Base-by-base conservation (phyloP, 2,329 filamentous ascomycete genomes). In the Herpotrichia juniperi region DNA sequence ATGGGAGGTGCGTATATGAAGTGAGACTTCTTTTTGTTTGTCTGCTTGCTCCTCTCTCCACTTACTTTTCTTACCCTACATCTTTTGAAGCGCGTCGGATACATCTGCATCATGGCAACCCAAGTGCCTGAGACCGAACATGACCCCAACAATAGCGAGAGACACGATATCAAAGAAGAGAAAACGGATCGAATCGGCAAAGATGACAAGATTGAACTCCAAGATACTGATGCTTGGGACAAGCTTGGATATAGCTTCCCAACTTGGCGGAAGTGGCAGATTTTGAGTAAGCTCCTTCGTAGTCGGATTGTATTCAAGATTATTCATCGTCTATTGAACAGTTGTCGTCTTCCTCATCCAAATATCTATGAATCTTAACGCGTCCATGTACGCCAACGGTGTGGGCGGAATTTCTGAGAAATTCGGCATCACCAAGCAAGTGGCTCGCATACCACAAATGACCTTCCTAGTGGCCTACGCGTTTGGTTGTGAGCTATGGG, bases 291-390 rank as follows among this genome's bases (percentile, higher is more conserved):
- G 10, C 6, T 32, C 30, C 7, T 17, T 19, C 34, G 21, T 37
- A 19, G 4, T 14, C 8, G 30, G 8, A 8, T n/a, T n/a, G n/a
- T n/a, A n/a, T n/a, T n/a, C n/a, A n/a, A n/a, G n/a, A 37, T 21
- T 37, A 7, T 21, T 9, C 17, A 5, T 5, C 34, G 4, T 17
- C 4, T 12, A 17, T 11, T n/a, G 4, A 17, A 37, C 34, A 37
- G 34, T n/a, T 22, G 73, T 79, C 54, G 79, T 83, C 59, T 82
- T 83, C 66, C 65, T 78, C 32, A 78, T 83, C 8, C 80, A 83
- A 55, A 76, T 79, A 21, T 78, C 74, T 14, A 81, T 82, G 74
- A 84, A 83, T 64, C 78, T 81, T 61, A 83, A 83, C 59, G 78
- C 81, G 0, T 78, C 78, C 8, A 72, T 82, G 46, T 83, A 80